Evolutionary conservation across 768 basidiomycete species (phyloP).

Genomic region (Leccinum disarticulatum): DNA sequence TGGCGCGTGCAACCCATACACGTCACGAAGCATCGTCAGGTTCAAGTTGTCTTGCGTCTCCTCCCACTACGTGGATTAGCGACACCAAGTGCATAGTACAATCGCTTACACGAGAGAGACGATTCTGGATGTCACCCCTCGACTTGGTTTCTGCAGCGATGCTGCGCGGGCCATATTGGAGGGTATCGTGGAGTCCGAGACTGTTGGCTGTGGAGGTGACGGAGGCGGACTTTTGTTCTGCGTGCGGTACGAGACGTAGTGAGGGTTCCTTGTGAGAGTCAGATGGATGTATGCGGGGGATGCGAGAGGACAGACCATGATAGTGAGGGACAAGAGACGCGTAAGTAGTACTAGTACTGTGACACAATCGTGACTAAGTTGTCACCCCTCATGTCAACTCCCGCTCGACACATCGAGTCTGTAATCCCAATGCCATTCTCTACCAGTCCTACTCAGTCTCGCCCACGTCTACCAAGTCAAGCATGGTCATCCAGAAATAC

Average conservation of each 20-base stretch:
- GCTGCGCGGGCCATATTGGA: slow-evolving; percentile 81
- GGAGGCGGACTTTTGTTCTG: slow-evolving; percentile 57
- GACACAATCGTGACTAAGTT: slow-evolving; percentile 26
- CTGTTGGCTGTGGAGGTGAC: slow-evolving; percentile 66
- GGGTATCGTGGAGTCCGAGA: slow-evolving; percentile 84
- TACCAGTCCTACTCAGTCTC: slow-evolving; percentile 36
- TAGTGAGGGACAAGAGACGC: slow-evolving; percentile 14
- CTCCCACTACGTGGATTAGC: slow-evolving; percentile 69
- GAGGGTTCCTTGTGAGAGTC: slow-evolving; percentile 42
- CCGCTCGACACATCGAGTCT: slow-evolving; percentile 61
- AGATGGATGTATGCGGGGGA: neutral
- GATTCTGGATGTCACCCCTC: slow-evolving; percentile 57
- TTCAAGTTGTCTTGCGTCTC: slow-evolving; percentile 87
- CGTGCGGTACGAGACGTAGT: slow-evolving; percentile 62
- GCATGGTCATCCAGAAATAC: slow-evolving; percentile 29
- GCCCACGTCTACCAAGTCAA: slow-evolving; percentile 40
- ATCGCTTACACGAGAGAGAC: slow-evolving; percentile 72
- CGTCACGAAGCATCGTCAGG: slow-evolving; percentile 79
- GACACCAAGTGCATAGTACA: neutral
- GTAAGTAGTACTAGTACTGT: slow-evolving; percentile 15
- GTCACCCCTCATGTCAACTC: slow-evolving; percentile 43
- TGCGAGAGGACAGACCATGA: slow-evolving; percentile 23
- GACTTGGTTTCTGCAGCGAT: slow-evolving; percentile 74
- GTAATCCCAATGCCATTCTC: slow-evolving; percentile 62
- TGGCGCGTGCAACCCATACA: slow-evolving; percentile 86